These are phyloP conservation scores for Podospora pseudocomata DNA, from an alignment of 495 filamentous ascomycete species.

Conservation along the genomic window DNA sequence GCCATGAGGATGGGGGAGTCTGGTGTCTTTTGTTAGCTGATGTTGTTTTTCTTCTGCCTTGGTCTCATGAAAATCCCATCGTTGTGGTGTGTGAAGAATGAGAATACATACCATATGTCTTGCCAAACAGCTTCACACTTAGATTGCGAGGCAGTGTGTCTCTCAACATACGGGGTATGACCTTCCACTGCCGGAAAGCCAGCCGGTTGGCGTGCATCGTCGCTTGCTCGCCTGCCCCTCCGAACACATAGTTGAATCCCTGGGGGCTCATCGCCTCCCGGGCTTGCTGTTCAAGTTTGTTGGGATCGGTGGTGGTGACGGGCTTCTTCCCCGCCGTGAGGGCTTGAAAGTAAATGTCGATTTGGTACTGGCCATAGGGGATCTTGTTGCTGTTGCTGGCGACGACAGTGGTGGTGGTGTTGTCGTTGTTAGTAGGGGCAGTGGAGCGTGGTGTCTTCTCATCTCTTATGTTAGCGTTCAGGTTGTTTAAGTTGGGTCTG, in stretches of 20 bases:
- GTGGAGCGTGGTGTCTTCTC: background rate
- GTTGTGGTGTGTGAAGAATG: background rate
- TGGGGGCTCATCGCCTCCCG: constrained; percentile 44
- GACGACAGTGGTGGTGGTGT: constrained; percentile 35
- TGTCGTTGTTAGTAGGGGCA: constrained; percentile 8
- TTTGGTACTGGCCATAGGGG: constrained; percentile 39
- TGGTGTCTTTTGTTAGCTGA: constrained; percentile 8
- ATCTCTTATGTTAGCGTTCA: background rate
- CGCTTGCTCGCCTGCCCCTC: constrained; percentile 61
- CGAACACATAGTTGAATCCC: constrained; percentile 58
- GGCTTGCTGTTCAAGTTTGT: constrained; percentile 56
- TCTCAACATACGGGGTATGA: constrained; percentile 46
- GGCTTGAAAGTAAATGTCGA: constrained; percentile 50
- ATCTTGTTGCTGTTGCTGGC: constrained; percentile 41
- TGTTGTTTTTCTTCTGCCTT: background rate
- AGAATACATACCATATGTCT: constrained; percentile 36
- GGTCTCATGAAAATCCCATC: background rate
- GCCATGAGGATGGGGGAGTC: constrained; percentile 53
- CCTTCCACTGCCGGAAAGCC: constrained; percentile 63
- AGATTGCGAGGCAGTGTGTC: constrained; percentile 46
- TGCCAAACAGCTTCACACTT: constrained; percentile 54
- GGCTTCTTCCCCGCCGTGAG: constrained; percentile 47
- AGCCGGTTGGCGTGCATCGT: constrained; percentile 64
- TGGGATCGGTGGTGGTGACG: constrained; percentile 58
- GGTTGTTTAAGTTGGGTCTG: background rate